A percentile compares a stretch with the other conserved stretches of the same genome.
Conservation (phyloP, 345 rosid genomes). For the Linum usitatissimum region DNA sequence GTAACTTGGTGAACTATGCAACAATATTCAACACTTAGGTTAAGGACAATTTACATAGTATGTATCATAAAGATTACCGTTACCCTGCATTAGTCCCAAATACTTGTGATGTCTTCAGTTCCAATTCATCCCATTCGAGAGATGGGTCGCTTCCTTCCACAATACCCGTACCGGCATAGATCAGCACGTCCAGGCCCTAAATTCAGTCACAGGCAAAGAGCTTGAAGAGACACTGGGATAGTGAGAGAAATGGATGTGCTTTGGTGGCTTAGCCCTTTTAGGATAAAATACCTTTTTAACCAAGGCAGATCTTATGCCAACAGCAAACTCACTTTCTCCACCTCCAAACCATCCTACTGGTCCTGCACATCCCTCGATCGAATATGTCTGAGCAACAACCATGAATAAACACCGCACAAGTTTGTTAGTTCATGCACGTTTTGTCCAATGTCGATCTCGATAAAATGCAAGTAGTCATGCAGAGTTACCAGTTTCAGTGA, state of each 20-base stretch:
- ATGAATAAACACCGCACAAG: conserved; percentile 1
- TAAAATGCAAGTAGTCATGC: background rate
- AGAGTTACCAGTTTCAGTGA: conserved; percentile 56
- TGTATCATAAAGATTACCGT: background rate
- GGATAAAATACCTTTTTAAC: conserved; percentile 50
- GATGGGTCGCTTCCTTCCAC: conserved; percentile 74
- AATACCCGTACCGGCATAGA: conserved; percentile 83
- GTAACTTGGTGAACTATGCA: conserved; percentile 61
- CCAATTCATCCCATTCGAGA: conserved; percentile 81
- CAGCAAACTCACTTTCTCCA: conserved; percentile 85
- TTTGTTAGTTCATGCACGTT: background rate
- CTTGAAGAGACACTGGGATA: background rate
- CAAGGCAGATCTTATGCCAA: conserved; percentile 81
- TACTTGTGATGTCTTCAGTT: conserved; percentile 88
- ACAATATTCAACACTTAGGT: conserved; percentile 6
- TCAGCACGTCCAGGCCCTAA: conserved; percentile 65
- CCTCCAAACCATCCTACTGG: conserved; percentile 97
- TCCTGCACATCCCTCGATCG: conserved; percentile 97
- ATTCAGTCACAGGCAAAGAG: background rate
- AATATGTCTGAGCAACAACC: conserved; percentile 42
- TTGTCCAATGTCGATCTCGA: background rate
- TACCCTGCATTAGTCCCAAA: background rate
- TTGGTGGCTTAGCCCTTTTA: background rate
- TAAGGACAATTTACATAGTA: background rate
- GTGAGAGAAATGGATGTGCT: background rate